Base-by-base conservation (phyloP, 1,284 basidiomycete species). In the Heterobasidion irregulare region DNA sequence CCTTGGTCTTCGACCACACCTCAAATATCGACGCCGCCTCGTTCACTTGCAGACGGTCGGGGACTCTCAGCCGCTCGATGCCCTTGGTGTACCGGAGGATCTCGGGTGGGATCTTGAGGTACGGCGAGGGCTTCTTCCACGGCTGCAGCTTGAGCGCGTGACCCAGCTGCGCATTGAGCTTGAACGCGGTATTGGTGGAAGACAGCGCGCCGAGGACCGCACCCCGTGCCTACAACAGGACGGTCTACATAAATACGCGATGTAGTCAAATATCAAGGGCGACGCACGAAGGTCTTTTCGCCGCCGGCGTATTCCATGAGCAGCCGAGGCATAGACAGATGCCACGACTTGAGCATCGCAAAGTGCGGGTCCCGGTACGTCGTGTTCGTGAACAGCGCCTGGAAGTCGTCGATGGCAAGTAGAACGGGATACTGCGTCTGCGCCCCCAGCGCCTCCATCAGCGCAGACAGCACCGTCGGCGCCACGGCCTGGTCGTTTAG, bases 331-430 rank as follows among this genome's bases (percentile, higher is more conserved):
- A 92, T 71, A 8, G 89, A 87, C 3, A 98, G 77, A 65, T 96
- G 87, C 65, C 89, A 93, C 0, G 90, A 72, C 61, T 89, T 82
- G 55, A 98, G 81, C 6, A 72, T 64, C 9, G 76, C 72, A 68
- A 85, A 94, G 54, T 89, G 84, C 1, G 92, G 89, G 57, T 93
- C 85, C 45, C 85, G 82, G 73, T 97, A 98, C 44, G 75, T 68
- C 0, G 86, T 82, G 50, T 77, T 78, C 63, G 79, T 74, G 67
- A 92, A 95, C 36, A 97, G 72, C 0, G 89, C 78, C 66, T 97
- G 94, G 63, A 88, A 83, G 62, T 95, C 92, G 64, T 98, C 95
- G 0, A 97, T 72, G 0, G 92, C 94, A 33, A 96, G 71, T 6
- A 98, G 69, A 1, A 97, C 86, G 0, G 94, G 91, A 66, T 75